phyloP scores from a whole-genome alignment of 805 yeast genomes.

The Cephaloascus albidus region DNA sequence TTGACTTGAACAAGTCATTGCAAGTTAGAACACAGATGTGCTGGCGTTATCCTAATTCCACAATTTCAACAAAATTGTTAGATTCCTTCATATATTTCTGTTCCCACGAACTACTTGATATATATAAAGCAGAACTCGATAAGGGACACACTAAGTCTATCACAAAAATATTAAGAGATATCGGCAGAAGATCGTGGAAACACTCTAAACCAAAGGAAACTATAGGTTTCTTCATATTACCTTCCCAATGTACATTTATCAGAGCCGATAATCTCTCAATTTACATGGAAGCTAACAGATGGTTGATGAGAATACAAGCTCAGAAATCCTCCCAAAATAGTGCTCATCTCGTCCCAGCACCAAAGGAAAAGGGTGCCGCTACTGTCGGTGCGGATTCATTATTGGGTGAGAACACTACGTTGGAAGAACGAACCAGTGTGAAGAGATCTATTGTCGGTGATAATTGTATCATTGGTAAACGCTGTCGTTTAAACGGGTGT shows the following conservation, averaged over 20 bases:
- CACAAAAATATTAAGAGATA: slow-evolving; percentile 68
- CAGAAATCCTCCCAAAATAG: slow-evolving; percentile 17
- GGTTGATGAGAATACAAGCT: slow-evolving; percentile 60
- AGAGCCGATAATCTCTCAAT: slow-evolving; percentile 74
- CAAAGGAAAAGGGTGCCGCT: slow-evolving; percentile 50
- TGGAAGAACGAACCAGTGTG: slow-evolving; percentile 80
- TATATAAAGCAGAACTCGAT: slow-evolving; percentile 30
- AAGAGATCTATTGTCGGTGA: slow-evolving; percentile 78
- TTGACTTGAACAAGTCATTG: slow-evolving; percentile 62
- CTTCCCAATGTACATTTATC: slow-evolving; percentile 59
- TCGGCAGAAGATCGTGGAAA: slow-evolving; percentile 89
- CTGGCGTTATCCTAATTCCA: slow-evolving; percentile 79
- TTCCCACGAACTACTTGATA: slow-evolving; percentile 39
- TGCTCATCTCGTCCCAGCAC: slow-evolving; percentile 8
- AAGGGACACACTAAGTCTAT: slow-evolving; percentile 37
- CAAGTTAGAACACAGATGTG: slow-evolving; percentile 77
- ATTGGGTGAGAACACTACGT: slow-evolving; percentile 54
- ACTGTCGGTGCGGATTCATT: slow-evolving; percentile 82
- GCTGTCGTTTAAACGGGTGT: slow-evolving; percentile 84
- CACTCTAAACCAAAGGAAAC: slow-evolving; percentile 52
- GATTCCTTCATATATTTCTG: slow-evolving; percentile 69
- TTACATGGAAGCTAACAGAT: slow-evolving; percentile 84
- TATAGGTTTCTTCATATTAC: slow-evolving; percentile 63
- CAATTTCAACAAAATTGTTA: slow-evolving; percentile 67
- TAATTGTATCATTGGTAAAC: slow-evolving; percentile 69